These are phyloP conservation scores for Anisodus acutangulus DNA, from an alignment of 257 asterid genomes.

Conservation along the genomic window DNA sequence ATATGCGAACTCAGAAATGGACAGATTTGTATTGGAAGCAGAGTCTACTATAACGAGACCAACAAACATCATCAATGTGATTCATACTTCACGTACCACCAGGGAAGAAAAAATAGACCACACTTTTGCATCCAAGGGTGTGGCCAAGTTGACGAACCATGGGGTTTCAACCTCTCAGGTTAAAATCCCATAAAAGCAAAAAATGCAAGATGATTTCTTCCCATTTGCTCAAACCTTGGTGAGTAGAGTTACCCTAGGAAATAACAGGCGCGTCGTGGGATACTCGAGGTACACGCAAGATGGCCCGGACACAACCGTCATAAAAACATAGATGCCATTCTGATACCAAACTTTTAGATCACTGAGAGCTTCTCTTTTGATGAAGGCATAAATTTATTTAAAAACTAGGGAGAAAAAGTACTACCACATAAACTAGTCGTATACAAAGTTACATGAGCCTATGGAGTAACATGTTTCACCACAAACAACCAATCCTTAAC, in stretches of 20 bases:
- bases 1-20: conserved; percentile 2
- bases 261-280: not conserved
- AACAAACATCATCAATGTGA: not conserved
- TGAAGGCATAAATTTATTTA: not conserved
- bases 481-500: not conserved
- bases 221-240: not conserved
- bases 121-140: not conserved
- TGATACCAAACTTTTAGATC: not conserved
- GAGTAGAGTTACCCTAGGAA: not conserved
- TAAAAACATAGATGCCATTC: not conserved
- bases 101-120: not conserved
- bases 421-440: not conserved
- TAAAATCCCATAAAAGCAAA: not conserved
- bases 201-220: not conserved
- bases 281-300: not conserved
- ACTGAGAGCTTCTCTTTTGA: not conserved
- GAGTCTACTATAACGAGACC: not conserved
- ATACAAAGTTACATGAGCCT: conserved; percentile 22
- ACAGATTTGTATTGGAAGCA: not conserved
- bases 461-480: not conserved
- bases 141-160: not conserved
- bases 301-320: not conserved
- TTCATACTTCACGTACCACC: not conserved
- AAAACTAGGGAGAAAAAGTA: not conserved
- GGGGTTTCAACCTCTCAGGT: not conserved